A percentile compares a stretch with the other conserved stretches of the same genome.
These are phyloP conservation scores for Phlebiopsis flavidoalba DNA, from an alignment of 768 basidiomycete species.

Conservation along the genomic window DNA sequence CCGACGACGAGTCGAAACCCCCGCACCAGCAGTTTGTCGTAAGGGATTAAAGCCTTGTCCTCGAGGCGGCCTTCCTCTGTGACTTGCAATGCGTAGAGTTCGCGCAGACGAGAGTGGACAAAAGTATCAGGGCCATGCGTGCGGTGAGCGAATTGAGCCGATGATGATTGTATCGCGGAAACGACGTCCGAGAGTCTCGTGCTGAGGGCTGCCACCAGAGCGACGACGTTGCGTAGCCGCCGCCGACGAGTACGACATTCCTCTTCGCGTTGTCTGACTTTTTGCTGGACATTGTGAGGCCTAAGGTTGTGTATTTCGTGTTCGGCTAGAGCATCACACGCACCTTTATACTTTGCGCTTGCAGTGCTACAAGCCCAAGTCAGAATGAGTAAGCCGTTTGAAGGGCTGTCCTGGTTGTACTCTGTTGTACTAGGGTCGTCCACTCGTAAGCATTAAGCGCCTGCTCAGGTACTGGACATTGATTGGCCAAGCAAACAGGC, in stretches of 20 bases:
- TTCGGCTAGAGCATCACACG: too few species aligned
- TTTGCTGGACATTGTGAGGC: conserved; percentile 7
- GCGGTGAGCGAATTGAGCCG: conserved; percentile 51
- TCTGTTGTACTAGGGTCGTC: too few species aligned
- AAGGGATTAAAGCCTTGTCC: conserved; percentile 42
- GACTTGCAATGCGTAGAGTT: conserved; percentile 48
- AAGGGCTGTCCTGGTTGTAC: too few species aligned
- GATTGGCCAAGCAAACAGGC: too few species aligned
- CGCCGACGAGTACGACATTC: conserved; percentile 49
- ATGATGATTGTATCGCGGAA: conserved; percentile 44
- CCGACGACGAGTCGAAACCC: conserved; percentile 35
- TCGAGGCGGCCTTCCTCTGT: conserved; percentile 38
- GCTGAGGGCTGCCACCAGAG: conserved; percentile 41
- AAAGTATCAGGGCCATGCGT: conserved; percentile 45
- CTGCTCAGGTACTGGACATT: too few species aligned
- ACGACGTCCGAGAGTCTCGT: conserved; percentile 39
- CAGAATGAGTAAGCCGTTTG: too few species aligned
- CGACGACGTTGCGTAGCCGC: conserved; percentile 47
- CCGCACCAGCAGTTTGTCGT: conserved; percentile 44
- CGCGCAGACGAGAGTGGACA: conserved; percentile 43
- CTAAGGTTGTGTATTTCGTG: not conserved
- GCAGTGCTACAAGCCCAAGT: too few species aligned
- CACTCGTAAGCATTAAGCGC: too few species aligned
- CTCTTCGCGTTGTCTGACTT: conserved; percentile 14
- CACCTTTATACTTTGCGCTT: too few species aligned